Evolutionary conservation across 2,329 filamentous ascomycete species (phyloP).

Genomic region (Endoconidiophora laricicola): DNA sequence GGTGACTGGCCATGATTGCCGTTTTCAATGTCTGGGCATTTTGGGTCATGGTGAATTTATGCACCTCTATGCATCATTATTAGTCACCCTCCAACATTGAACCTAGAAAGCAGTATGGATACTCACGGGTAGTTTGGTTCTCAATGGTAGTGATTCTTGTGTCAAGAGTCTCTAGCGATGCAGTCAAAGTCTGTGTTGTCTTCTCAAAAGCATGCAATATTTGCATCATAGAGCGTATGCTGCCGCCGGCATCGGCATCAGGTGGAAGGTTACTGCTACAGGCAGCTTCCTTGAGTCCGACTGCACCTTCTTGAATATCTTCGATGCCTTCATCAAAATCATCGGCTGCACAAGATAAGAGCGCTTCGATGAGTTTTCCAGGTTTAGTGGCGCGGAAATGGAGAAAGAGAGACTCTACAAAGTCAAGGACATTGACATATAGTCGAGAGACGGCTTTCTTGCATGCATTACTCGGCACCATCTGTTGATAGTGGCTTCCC

Average conservation of each 20-base stretch:
- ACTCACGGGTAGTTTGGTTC: background rate
- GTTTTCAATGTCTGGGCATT: constrained; percentile 3
- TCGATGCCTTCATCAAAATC: constrained; percentile 4
- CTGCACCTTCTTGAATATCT: constrained; percentile 1
- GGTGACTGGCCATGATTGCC: constrained; percentile 2
- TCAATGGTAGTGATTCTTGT: constrained; percentile 5
- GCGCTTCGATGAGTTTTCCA: constrained; percentile 7
- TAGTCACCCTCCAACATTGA: background rate
- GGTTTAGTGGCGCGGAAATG: constrained; percentile 7
- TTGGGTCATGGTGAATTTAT: constrained; percentile 11
- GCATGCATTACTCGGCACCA: constrained; percentile 6
- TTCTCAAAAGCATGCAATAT: constrained; percentile 32
- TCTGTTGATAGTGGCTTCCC: background rate
- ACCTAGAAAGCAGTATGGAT: background rate
- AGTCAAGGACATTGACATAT: constrained; percentile 6
- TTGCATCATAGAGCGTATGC: constrained; percentile 16
- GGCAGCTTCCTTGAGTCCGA: background rate
- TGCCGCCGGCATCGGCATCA: background rate
- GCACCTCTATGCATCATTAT: constrained; percentile 2
- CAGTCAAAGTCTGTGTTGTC: constrained; percentile 21
- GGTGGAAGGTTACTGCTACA: background rate
- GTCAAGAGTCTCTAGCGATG: constrained; percentile 10
- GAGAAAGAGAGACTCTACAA: constrained; percentile 5
- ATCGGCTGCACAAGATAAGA: background rate
- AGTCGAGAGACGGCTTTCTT: constrained; percentile 7